phyloP scores from a whole-genome alignment of 2,329 filamentous ascomycete species.

The Cladophialophora chaetospira region DNA sequence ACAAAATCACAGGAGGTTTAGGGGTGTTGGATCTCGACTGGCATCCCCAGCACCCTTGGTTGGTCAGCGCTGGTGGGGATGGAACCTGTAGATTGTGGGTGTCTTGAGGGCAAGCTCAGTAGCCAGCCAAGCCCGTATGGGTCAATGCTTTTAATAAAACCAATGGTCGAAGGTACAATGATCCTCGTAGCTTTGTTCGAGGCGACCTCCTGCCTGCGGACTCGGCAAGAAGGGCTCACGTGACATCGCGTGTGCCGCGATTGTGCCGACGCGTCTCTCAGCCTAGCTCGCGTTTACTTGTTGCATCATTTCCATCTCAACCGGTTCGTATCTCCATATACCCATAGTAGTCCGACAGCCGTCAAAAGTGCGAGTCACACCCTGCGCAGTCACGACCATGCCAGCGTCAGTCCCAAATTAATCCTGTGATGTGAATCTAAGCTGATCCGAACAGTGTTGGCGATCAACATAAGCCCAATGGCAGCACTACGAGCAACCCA shows the following conservation, averaged over 20 bases:
- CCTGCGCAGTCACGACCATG: neutral
- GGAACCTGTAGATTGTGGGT: constrained; percentile 91
- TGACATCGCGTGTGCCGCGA: neutral
- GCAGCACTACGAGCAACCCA: constrained; percentile 62
- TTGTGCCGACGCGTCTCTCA: neutral
- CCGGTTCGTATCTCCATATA: neutral
- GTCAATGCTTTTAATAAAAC: too few relatives aligned
- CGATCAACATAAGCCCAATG: constrained; percentile 34
- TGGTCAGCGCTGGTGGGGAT: constrained; percentile 90
- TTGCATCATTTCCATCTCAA: neutral
- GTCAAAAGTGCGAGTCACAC: neutral
- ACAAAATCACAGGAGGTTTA: constrained; percentile 75
- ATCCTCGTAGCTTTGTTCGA: too few relatives aligned
- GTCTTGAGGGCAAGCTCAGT: constrained; percentile 37
- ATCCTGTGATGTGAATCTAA: neutral
- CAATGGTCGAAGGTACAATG: neutral
- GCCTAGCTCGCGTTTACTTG: neutral
- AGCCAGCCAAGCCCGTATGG: too few relatives aligned
- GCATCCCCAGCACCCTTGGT: constrained; percentile 94
- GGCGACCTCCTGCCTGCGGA: too few relatives aligned
- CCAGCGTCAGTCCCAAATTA: neutral
- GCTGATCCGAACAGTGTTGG: constrained; percentile 27
- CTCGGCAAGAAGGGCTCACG: neutral
- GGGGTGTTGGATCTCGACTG: constrained; percentile 94
- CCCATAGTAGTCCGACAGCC: neutral